Evolutionary conservation across 768 basidiomycete genomes (phyloP).

Genomic region (Gymnopilus dilepis): DNA sequence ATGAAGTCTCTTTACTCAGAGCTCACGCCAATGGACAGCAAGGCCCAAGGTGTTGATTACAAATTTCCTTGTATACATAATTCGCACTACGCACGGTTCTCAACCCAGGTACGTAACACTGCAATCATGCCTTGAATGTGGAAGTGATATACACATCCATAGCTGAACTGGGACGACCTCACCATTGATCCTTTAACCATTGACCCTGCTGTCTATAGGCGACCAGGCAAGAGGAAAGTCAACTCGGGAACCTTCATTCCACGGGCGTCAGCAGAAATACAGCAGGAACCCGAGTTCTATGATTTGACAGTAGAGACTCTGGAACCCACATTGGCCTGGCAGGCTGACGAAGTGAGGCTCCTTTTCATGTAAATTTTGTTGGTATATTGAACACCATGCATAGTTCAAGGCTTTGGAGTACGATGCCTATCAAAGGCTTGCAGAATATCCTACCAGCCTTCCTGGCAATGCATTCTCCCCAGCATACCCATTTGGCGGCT

Average conservation of each 20-base stretch:
- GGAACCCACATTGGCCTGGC: slow-evolving; percentile 4
- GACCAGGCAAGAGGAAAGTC: background rate
- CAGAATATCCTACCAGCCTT: background rate
- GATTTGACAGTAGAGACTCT: background rate
- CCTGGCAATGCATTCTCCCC: background rate
- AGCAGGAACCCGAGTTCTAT: background rate
- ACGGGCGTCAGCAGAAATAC: slow-evolving; percentile 7
- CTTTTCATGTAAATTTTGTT: background rate
- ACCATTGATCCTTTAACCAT: background rate
- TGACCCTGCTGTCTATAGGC: slow-evolving; percentile 2
- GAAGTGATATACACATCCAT: background rate
- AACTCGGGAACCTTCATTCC: slow-evolving; percentile 6
- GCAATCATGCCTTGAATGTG: background rate
- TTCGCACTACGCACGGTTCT: background rate
- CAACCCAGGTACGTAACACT: background rate
- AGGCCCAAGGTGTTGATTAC: background rate
- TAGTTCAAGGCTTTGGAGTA: background rate
- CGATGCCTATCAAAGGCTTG: background rate
- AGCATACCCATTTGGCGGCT: slow-evolving; percentile 7
- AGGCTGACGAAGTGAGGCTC: background rate
- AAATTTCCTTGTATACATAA: background rate
- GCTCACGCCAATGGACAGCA: background rate
- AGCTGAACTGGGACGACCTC: background rate
- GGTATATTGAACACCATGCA: background rate
- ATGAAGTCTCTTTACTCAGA: slow-evolving; percentile 1